Conservation (phyloP, 805 yeast species). For the Ogataea wickerhamii region DNA sequence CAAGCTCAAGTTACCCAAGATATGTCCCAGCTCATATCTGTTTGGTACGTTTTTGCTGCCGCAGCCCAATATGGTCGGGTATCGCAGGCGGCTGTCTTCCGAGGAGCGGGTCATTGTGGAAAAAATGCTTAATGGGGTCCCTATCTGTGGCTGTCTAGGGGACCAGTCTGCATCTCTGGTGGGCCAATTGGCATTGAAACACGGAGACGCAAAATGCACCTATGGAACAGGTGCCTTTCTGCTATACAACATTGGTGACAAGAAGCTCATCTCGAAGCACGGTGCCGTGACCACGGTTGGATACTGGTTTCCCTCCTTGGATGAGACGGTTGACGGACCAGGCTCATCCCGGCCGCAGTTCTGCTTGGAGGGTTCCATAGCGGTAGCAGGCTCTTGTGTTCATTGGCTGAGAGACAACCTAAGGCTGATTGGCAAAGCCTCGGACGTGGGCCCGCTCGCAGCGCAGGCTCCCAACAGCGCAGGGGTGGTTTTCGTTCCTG, state of each 20-base stretch:
- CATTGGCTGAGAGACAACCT: conserved; percentile 93
- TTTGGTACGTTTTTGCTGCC: conserved; percentile 73
- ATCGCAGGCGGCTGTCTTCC: conserved; percentile 9
- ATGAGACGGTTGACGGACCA: conserved; percentile 36
- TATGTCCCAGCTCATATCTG: conserved; percentile 71
- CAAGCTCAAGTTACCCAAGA: conserved; percentile 66
- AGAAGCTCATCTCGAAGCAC: conserved; percentile 64
- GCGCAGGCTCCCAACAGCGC: conserved; percentile 76
- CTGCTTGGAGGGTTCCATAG: conserved; percentile 93
- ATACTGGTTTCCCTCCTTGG: conserved; percentile 77
- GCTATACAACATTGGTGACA: conserved; percentile 78
- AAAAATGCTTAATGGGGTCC: conserved; percentile 52
- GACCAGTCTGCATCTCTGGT: conserved; percentile 93
- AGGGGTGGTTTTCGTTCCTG: conserved; percentile 93
- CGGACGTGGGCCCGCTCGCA: conserved; percentile 89
- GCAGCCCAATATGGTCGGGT: conserved; percentile 32
- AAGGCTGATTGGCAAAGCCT: conserved; percentile 73
- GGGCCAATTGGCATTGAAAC: conserved; percentile 81
- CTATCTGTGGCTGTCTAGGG: conserved; percentile 87
- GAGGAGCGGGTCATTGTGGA: conserved; percentile 49
- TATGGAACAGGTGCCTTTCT: conserved; percentile 96
- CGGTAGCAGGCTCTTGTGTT: conserved; percentile 92
- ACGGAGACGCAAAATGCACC: conserved; percentile 90
- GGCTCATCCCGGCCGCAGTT: conserved; percentile 60
- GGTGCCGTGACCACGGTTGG: conserved; percentile 90